phyloP scores from a whole-genome alignment of 2,329 filamentous ascomycete genomes.

The Botrytis galanthina region DNA sequence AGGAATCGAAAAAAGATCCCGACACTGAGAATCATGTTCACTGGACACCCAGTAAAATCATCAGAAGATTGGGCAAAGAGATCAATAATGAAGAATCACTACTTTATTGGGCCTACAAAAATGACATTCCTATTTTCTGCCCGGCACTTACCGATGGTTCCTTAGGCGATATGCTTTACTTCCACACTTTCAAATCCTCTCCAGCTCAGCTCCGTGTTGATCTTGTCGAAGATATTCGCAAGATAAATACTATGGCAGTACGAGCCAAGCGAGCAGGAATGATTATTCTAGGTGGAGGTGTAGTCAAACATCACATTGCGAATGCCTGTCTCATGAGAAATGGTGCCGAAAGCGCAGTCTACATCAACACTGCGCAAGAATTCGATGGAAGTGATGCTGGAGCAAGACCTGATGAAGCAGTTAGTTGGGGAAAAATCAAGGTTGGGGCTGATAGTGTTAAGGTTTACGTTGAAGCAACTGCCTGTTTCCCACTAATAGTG shows the following conservation, averaged over 20 bases:
- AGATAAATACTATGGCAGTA: conserved; percentile 88
- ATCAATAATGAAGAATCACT: conserved; percentile 91
- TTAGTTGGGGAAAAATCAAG: conserved; percentile 99
- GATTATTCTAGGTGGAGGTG: conserved; percentile 89
- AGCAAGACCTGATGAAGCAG: conserved; percentile 89
- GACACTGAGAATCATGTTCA: conserved; percentile 52
- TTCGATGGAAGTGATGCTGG: conserved; percentile 97
- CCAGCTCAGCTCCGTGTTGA: conserved; percentile 81
- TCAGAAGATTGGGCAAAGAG: conserved; percentile 84
- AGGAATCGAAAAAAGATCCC: conserved; percentile 66
- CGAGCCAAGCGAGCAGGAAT: conserved; percentile 86
- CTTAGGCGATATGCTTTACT: conserved; percentile 96
- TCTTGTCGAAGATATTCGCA: conserved; percentile 89
- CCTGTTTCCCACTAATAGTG: conserved; percentile 65
- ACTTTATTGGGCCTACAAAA: conserved; percentile 94
- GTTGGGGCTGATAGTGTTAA: conserved; percentile 84
- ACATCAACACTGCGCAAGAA: conserved; percentile 96
- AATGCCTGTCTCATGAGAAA: conserved; percentile 98
- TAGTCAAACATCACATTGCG: conserved; percentile 98
- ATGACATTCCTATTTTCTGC: conserved; percentile 95
- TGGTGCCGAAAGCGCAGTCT: conserved; percentile 93
- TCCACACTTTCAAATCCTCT: conserved; percentile 90
- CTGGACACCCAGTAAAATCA: conserved; percentile 95
- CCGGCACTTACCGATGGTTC: conserved; percentile 94
- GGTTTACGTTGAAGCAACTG: conserved; percentile 67